Conservation (phyloP, 805 yeast genomes). For the Maudiozyma bulderi region DNA sequence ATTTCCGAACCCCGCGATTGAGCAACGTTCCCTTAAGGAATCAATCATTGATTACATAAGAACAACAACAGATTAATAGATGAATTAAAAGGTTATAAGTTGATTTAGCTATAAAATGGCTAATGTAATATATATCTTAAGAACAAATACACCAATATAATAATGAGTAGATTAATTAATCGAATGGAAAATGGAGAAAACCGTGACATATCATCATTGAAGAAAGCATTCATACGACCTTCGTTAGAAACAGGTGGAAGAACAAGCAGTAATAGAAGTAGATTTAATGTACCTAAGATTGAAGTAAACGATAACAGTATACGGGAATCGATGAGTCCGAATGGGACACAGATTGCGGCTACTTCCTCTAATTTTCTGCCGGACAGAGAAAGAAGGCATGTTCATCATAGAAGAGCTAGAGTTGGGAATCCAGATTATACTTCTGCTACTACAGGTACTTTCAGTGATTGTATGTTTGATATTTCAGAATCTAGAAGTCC, state of each 20-base stretch:
- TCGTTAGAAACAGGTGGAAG: neutral
- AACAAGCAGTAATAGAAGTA: neutral
- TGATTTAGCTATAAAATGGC: too few relatives aligned
- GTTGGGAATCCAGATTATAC: constrained; percentile 13
- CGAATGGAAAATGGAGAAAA: constrained; percentile 2
- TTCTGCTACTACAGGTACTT: constrained; percentile 23
- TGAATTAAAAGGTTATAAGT: too few relatives aligned
- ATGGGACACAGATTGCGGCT: neutral
- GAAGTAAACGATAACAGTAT: constrained; percentile 1
- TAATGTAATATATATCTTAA: too few relatives aligned
- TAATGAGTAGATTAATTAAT: constrained; percentile 7
- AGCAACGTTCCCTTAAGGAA: too few relatives aligned
- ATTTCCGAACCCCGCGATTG: too few relatives aligned
- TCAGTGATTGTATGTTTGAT: constrained; percentile 21
- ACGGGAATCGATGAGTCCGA: neutral
- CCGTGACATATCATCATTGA: neutral
- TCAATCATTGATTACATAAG: too few relatives aligned
- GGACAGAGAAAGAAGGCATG: constrained; percentile 5
- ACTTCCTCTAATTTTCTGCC: neutral
- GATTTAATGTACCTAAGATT: neutral
- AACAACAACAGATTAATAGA: too few relatives aligned
- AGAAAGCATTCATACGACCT: neutral
- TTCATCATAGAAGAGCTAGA: constrained; percentile 3
- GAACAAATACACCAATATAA: neutral
- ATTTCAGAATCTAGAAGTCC: neutral